Conservation (phyloP, 768 basidiomycete genomes). For the Macrolepiota dolichaula region DNA sequence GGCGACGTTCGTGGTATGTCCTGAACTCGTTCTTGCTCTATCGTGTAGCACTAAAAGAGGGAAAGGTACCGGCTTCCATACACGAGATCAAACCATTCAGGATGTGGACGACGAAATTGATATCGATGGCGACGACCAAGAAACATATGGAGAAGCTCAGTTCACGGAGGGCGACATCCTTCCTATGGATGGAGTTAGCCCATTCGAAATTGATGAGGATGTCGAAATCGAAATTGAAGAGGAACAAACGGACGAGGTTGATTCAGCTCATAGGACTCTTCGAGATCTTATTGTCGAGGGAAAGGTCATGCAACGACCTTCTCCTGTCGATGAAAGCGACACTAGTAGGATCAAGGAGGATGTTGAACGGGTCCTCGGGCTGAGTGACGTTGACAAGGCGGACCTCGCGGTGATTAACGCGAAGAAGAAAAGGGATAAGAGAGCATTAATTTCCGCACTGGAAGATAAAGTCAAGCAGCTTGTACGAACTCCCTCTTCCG, state of each 20-base stretch:
- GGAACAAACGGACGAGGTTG: slow-evolving; percentile 30
- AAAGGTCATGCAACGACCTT: slow-evolving; percentile 30
- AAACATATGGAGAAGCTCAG: slow-evolving; percentile 63
- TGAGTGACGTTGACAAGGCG: slow-evolving; percentile 41
- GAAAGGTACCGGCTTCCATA: slow-evolving; percentile 72
- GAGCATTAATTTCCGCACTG: slow-evolving; percentile 49
- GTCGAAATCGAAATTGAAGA: slow-evolving; percentile 41
- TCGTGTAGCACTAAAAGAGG: background rate
- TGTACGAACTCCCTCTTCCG: slow-evolving; percentile 31
- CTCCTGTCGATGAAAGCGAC: slow-evolving; percentile 14
- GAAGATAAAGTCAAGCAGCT: slow-evolving; percentile 59
- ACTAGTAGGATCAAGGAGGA: slow-evolving; percentile 25
- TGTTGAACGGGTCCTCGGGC: slow-evolving; percentile 36
- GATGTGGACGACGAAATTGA: slow-evolving; percentile 82
- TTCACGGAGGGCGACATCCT: slow-evolving; percentile 76
- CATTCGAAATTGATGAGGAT: slow-evolving; percentile 30
- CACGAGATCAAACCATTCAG: slow-evolving; percentile 48
- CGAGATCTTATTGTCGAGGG: slow-evolving; percentile 54
- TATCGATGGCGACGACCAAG: slow-evolving; percentile 73
- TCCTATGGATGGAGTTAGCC: slow-evolving; percentile 22
- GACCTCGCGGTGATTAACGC: slow-evolving; percentile 50
- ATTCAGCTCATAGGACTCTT: slow-evolving; percentile 34
- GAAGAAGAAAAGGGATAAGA: slow-evolving; percentile 42
- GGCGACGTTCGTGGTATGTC: slow-evolving; percentile 46
- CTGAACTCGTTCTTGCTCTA: slow-evolving; percentile 8